Conservation (phyloP, 2,329 filamentous ascomycete species). For the Trichoderma asperellum region DNA sequence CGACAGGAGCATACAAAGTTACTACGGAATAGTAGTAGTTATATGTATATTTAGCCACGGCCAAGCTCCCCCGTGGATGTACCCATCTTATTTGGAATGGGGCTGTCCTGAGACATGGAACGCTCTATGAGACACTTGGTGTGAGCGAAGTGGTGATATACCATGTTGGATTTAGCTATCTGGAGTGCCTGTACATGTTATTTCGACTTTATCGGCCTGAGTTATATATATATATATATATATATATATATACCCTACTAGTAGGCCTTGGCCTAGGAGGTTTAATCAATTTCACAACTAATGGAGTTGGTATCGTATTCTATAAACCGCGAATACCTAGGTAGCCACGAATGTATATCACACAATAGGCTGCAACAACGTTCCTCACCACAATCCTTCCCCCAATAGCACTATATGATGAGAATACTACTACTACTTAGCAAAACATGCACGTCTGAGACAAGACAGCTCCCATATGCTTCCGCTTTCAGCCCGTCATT, state of each 20-base stretch:
- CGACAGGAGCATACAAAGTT: not conserved
- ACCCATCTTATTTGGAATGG: not conserved
- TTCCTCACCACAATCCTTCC: not conserved
- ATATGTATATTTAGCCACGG: not conserved
- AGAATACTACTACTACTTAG: not conserved
- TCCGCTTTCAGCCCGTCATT: not conserved
- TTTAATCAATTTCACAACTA: not conserved
- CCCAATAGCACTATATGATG: not conserved
- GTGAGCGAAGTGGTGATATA: not conserved
- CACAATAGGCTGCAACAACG: not conserved
- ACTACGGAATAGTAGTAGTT: not conserved
- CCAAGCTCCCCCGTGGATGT: not conserved
- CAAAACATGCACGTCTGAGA: not conserved
- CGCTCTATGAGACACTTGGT: not conserved
- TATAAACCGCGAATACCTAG: not conserved
- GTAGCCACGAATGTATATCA: not conserved
- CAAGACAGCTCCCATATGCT: not conserved
- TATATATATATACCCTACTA: too few species aligned
- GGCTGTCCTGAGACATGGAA: constrained; percentile 9
- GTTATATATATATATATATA: not conserved
- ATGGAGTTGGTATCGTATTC: not conserved
- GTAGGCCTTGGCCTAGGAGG: too few species aligned
- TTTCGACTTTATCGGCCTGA: not conserved
- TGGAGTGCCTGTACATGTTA: not conserved
- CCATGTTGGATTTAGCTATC: not conserved